A percentile compares a stretch with the other conserved stretches of the same genome.
Conservation (phyloP, 75 land plant species). For the Selaginella moellendorffii region DNA sequence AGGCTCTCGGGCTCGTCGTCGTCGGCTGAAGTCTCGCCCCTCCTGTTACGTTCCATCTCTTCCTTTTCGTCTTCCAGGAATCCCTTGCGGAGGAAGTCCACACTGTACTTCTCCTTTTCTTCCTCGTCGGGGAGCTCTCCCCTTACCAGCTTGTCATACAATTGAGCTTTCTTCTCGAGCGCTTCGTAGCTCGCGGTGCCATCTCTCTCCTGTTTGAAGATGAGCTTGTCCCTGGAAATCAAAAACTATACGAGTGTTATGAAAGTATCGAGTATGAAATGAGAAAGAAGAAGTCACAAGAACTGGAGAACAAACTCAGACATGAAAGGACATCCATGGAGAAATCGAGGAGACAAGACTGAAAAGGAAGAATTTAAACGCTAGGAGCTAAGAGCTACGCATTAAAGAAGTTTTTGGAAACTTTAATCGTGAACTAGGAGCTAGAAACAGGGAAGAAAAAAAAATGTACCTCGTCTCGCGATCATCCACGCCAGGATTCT, state of each 20-base stretch:
- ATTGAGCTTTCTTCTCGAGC: constrained; percentile 71
- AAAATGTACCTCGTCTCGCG: constrained; percentile 51
- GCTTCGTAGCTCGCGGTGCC: constrained; percentile 86
- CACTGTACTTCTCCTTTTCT: constrained; percentile 88
- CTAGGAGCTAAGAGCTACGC: too few relatives aligned
- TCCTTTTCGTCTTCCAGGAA: constrained; percentile 31
- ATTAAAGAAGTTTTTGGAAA: too few relatives aligned
- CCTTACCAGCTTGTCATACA: constrained; percentile 64
- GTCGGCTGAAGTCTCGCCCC: neutral
- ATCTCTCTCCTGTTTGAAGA: constrained; percentile 63
- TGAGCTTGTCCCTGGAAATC: constrained; percentile 66
- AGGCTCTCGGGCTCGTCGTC: constrained; percentile 14
- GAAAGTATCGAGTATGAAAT: too few relatives aligned
- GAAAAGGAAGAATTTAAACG: too few relatives aligned
- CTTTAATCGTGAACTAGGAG: too few relatives aligned
- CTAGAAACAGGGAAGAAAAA: too few relatives aligned
- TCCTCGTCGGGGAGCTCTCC: constrained; percentile 89
- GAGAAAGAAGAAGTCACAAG: too few relatives aligned
- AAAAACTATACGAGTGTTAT: too few relatives aligned
- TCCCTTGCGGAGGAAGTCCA: constrained; percentile 73
- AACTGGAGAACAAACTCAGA: too few relatives aligned
- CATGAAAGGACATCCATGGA: too few relatives aligned
- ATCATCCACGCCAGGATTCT: constrained; percentile 75
- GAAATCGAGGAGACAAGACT: too few relatives aligned
- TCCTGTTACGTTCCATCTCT: constrained; percentile 16